These are phyloP conservation scores for Taphrina betulina DNA, from an alignment of 1,139 yeast species.

Conservation along the genomic window DNA sequence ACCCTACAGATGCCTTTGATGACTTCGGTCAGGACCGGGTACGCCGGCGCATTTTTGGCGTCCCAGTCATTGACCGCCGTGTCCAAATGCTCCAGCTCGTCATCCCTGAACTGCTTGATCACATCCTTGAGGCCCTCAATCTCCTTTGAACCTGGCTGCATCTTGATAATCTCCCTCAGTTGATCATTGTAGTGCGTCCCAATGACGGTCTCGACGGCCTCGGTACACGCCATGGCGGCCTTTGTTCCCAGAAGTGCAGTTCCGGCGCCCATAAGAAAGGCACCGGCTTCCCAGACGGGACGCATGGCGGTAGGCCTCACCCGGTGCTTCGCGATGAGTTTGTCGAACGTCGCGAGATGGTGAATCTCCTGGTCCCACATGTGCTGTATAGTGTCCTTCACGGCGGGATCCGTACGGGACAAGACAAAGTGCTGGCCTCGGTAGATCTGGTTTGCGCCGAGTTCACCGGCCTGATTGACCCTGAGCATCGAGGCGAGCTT, in stretches of 20 bases:
- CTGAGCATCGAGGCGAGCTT: conserved; percentile 50
- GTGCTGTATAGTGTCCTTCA: conserved; percentile 73
- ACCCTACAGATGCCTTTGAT: conserved; percentile 61
- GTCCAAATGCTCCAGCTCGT: conserved; percentile 90
- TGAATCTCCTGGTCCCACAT: conserved; percentile 98
- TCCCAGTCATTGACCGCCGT: conserved; percentile 83
- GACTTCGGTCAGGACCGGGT: conserved; percentile 78
- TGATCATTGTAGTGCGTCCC: conserved; percentile 95
- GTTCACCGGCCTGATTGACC: conserved; percentile 97
- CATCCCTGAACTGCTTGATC: conserved; percentile 82
- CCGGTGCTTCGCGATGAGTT: conserved; percentile 68
- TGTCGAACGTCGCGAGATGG: conserved; percentile 82
- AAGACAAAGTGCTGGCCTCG: conserved; percentile 84
- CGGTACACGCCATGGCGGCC: conserved; percentile 99
- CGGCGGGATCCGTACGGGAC: conserved; percentile 57
- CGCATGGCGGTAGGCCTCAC: conserved; percentile 89
- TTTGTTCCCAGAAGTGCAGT: conserved; percentile 88
- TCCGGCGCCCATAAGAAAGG: conserved; percentile 77
- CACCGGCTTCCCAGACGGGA: conserved; percentile 92
- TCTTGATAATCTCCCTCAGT: conserved; percentile 68
- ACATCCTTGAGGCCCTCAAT: conserved; percentile 58
- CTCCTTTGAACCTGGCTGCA: conserved; percentile 58
- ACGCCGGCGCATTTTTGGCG: conserved; percentile 91
- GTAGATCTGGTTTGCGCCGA: conserved; percentile 94
- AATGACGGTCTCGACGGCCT: conserved; percentile 96